Evolutionary conservation across 2,329 filamentous ascomycete species (phyloP).

Genomic region (Fusarium devonianum): DNA sequence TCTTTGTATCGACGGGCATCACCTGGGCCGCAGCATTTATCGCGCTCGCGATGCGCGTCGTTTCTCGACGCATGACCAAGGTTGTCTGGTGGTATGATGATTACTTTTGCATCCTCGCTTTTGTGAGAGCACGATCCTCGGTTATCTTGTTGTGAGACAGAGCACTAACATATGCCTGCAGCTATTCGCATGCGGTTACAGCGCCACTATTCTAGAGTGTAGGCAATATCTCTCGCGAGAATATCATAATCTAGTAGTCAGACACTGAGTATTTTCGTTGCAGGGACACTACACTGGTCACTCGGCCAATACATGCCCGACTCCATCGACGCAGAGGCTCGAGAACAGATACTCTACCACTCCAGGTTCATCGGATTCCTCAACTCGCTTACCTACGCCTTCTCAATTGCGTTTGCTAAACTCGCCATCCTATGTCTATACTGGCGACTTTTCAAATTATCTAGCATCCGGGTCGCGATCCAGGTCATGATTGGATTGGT

Average conservation of each 20-base stretch:
- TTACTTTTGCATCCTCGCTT: conserved; percentile 30
- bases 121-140: conserved; percentile 23
- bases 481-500: conserved; percentile 34
- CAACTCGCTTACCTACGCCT: conserved; percentile 35
- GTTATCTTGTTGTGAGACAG: not conserved
- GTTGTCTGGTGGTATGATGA: conserved; percentile 37
- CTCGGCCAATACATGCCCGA: conserved; percentile 31
- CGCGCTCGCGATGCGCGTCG: conserved; percentile 24
- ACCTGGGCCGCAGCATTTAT: conserved; percentile 34
- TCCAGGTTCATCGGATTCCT: conserved; percentile 26
- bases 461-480: conserved; percentile 41
- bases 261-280: not conserved
- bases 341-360: conserved; percentile 22
- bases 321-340: not conserved
- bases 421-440: conserved; percentile 43
- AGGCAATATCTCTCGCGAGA: not conserved
- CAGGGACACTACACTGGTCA: conserved; percentile 33
- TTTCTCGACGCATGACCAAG: conserved; percentile 34
- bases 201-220: conserved; percentile 32
- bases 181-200: conserved; percentile 31
- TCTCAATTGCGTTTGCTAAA: conserved; percentile 40
- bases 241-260: too few species aligned
- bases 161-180: not conserved
- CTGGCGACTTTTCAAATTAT: conserved; percentile 41
- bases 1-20: conserved; percentile 30